Conservation (phyloP, 371 early-diverging fungal genomes). For the Blakeslea trispora region DNA sequence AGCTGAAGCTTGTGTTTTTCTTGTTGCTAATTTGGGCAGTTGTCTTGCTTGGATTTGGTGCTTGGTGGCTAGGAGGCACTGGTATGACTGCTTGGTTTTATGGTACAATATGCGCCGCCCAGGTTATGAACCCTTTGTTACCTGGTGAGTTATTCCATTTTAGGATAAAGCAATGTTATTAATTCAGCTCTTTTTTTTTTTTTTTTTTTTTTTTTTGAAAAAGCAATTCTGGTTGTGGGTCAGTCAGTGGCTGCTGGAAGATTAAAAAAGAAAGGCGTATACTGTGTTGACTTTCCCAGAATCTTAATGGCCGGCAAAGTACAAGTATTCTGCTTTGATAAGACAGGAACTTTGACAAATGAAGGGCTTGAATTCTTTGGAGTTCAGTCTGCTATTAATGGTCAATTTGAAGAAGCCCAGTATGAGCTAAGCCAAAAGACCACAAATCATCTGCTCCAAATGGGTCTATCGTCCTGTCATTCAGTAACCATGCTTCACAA, state of each 20-base stretch:
- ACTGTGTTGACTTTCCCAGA: constrained; percentile 75
- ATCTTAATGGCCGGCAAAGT: constrained; percentile 88
- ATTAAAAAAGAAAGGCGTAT: constrained; percentile 59
- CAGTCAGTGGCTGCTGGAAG: constrained; percentile 76
- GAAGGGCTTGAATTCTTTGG: constrained; percentile 60
- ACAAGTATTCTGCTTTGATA: constrained; percentile 84
- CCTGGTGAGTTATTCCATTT: constrained; percentile 32
- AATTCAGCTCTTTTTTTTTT: too few species aligned
- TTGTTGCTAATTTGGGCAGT: constrained; percentile 64
- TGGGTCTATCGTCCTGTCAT: constrained; percentile 78
- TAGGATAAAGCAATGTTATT: too few species aligned
- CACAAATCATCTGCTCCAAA: constrained; percentile 32
- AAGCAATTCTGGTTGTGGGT: constrained; percentile 80
- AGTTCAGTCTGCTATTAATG: constrained; percentile 18
- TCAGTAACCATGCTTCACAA: constrained; percentile 60
- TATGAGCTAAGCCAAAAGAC: neutral
- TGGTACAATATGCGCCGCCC: constrained; percentile 67
- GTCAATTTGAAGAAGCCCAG: neutral
- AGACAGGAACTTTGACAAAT: constrained; percentile 63
- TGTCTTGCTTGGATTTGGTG: constrained; percentile 52
- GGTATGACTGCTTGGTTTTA: constrained; percentile 63
- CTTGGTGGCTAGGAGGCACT: constrained; percentile 57
- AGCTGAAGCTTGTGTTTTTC: constrained; percentile 67
- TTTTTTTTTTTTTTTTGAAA: too few species aligned
- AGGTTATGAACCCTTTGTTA: constrained; percentile 67